Base-by-base conservation (phyloP, 768 basidiomycete species). In the Ramaria sp. region DNA sequence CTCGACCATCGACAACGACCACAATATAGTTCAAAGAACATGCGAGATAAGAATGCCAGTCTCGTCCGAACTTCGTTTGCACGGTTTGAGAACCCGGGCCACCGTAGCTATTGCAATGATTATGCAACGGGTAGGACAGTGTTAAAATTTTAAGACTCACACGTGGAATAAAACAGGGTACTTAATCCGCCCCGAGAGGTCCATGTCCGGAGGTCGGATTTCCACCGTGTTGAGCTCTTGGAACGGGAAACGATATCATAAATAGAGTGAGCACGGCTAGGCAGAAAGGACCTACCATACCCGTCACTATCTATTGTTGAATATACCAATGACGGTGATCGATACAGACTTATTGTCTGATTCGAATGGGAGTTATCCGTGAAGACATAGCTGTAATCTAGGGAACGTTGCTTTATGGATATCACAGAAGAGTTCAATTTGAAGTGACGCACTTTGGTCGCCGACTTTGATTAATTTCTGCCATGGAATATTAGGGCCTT, bases 161-260 rank as follows among this genome's bases (percentile, higher is more conserved):
- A 95, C 88, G 42, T 78, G 73, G 73, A 98, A 92, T 27, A 99
- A 72, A 20, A 97, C 92, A 1, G 96, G 89, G 63, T 99, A 98
- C 66, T 95, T 93, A 8, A 86, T 90, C 42, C 88, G 81, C n/a
- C 96, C 96, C 20, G 90, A 85, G 61, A 88, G 83, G 61, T 99
- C 96, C 83, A 98, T 88, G 56, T 78, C 76, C 3, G 92, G 91
- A 16, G 96, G 96, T 15, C 90, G 80, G 60, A 95, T 78, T 70
- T 97, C 94, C 63, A 87, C 77, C 53, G 88, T 87, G 66, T 96
- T 96, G 53, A 97, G 71, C 62, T 90, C 91, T 93, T 61, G 28
- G 36, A 22, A 57, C 55, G 48, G 57, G 53, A 50, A 49, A 20
- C 12, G 24, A 48, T 39, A 25, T 39, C 10, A 3, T 45, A 13